These are phyloP conservation scores for Nitzschia putrida DNA, from an alignment of 108 stramenopile genomes.

Conservation along the genomic window DNA sequence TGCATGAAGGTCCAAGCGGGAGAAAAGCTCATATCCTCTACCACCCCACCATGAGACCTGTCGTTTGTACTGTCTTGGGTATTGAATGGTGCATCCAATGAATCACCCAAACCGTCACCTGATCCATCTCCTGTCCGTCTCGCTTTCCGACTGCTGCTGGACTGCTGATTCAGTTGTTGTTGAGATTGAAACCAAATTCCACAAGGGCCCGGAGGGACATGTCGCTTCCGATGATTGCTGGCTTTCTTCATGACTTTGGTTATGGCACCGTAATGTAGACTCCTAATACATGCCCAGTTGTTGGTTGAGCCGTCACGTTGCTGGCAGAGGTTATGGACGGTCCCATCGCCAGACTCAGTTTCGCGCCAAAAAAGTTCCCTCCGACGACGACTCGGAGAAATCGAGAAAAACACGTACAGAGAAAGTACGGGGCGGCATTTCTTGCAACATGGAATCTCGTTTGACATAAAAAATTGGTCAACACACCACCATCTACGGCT, in stretches of 20 bases:
- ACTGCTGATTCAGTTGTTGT: constrained; percentile 27
- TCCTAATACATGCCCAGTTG: too few species aligned
- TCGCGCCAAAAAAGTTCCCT: neutral
- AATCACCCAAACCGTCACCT: too few species aligned
- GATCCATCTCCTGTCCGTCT: neutral
- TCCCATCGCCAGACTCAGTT: neutral
- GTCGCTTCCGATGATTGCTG: constrained; percentile 48
- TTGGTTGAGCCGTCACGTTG: too few species aligned
- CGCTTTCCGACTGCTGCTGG: neutral
- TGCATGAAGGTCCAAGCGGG: constrained; percentile 50
- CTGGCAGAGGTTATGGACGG: too few species aligned
- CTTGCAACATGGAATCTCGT: too few species aligned
- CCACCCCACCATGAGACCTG: neutral
- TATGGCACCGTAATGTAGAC: neutral
- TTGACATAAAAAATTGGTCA: too few species aligned
- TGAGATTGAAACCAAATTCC: constrained; percentile 48
- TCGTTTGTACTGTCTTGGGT: too few species aligned
- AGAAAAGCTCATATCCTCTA: constrained; percentile 19
- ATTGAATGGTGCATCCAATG: too few species aligned
- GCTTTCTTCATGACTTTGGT: constrained; percentile 32
- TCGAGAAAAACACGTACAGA: too few species aligned
- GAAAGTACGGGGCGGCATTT: too few species aligned
- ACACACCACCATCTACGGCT: too few species aligned
- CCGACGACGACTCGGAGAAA: neutral
- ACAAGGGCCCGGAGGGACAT: constrained; percentile 47